Conservation (phyloP, 495 filamentous ascomycete genomes). For the Lasiosphaeriaceae sp. region DNA sequence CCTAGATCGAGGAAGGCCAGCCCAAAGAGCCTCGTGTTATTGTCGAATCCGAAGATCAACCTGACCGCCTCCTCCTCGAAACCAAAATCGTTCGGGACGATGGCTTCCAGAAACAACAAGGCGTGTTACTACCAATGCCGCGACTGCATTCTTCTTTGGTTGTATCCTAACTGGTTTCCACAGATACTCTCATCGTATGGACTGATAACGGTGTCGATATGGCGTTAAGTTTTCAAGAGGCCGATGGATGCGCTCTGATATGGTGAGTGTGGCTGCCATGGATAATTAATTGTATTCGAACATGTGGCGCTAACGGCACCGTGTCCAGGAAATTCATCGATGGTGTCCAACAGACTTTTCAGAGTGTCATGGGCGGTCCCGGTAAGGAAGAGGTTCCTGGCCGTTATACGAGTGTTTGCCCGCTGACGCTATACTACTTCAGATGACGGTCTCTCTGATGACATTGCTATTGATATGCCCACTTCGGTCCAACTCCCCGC, state of each 20-base stretch:
- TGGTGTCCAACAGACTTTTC: constrained; percentile 64
- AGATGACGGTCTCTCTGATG: constrained; percentile 92
- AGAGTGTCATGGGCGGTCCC: constrained; percentile 41
- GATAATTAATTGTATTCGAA: background rate
- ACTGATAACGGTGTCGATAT: constrained; percentile 92
- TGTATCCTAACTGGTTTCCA: constrained; percentile 31
- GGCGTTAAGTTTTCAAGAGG: constrained; percentile 97
- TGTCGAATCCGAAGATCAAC: constrained; percentile 90
- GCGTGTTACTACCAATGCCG: constrained; percentile 44
- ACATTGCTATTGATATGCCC: constrained; percentile 61
- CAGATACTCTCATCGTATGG: constrained; percentile 98
- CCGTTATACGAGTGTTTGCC: background rate
- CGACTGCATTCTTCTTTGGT: background rate
- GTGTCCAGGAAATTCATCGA: constrained; percentile 81
- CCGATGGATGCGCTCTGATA: constrained; percentile 87
- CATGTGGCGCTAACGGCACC: constrained; percentile 6
- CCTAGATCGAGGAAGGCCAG: constrained; percentile 41
- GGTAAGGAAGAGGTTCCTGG: constrained; percentile 29
- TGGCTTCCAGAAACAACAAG: constrained; percentile 98
- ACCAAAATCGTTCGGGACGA: constrained; percentile 91
- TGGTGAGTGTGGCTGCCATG: constrained; percentile 55
- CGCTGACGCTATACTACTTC: constrained; percentile 12
- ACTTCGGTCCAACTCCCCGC: constrained; percentile 70
- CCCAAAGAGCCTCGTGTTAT: constrained; percentile 75
- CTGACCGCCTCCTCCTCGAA: constrained; percentile 76